Evolutionary conservation across 306 rosid species (phyloP), one percentile per base, ranked within the genome.

Genomic region (Rosa persica): DNA sequence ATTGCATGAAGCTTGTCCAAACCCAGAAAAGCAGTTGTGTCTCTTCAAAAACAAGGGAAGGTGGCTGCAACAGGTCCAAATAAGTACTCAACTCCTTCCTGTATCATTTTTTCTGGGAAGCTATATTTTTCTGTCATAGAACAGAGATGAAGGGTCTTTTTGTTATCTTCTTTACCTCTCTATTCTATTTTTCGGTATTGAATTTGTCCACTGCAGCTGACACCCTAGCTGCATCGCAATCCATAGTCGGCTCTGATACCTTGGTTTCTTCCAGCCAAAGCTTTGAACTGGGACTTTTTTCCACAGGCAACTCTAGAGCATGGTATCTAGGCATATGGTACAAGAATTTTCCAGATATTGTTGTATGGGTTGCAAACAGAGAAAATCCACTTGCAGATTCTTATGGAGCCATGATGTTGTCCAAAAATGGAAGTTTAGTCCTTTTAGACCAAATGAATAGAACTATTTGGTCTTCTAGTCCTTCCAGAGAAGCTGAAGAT

Each of bases 261-360:
- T 19, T 80, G 5, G 61, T 73, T 66, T 80, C 78, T 15, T 23
- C 68, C 5, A 8, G 30, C 25, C 20, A 64, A 78, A 71, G 42
- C 38, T 78, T 78, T 30, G 81, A 60, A 57, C 57, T 78, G 5
- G 84, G 84, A 19, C 67, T 76, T 80, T 81, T 76, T 78, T 15
- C 51, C 3, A 3, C 27, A 20, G 74, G 39, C 9, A 70, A 49
- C 19, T 79, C 78, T 2, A 4, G 34, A 4, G 77, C 58, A 38
- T 40, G 70, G 48, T 83, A 77, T 49, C 3, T 82, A 27, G 82
- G 82, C 44, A 73, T 78, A 36, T 78, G 76, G 85, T 82, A 73
- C 65, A 78, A 54, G 52, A 71, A n/a, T 3, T 27, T 51, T 4
- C 74, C 78, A 6, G 13, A 12, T 20, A 27, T 1, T 7, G 51